Conservation (phyloP, 2,329 filamentous ascomycete genomes). For the Calonectria pteridis region DNA sequence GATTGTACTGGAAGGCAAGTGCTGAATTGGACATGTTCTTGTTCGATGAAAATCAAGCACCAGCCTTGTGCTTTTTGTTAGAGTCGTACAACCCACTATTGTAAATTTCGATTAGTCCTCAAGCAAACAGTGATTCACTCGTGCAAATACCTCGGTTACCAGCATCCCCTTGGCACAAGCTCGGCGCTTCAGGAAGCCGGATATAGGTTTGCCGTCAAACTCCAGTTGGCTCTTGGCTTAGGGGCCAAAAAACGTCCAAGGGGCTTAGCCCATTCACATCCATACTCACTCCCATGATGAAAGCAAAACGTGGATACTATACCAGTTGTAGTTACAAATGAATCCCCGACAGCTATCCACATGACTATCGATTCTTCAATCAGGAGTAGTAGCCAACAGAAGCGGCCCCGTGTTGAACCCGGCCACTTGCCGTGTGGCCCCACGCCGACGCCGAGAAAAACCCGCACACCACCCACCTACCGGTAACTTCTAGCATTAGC, state of each 20-base stretch:
- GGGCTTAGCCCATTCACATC: neutral
- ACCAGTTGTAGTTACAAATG: neutral
- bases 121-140: neutral
- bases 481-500: neutral
- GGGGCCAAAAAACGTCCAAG: neutral
- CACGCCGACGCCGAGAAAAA: slow-evolving; percentile 22
- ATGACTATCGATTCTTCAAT: neutral
- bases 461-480: neutral
- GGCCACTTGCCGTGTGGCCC: neutral
- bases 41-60: neutral
- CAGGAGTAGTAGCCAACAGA: neutral
- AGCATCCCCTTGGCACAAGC: neutral
- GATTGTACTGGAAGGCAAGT: neutral
- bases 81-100: neutral
- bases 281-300: neutral
- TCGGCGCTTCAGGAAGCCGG: neutral
- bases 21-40: neutral
- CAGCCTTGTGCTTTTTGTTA: neutral
- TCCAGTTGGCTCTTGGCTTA: neutral
- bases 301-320: neutral
- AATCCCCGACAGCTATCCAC: neutral
- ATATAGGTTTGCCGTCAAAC: neutral
- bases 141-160: neutral
- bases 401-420: neutral
- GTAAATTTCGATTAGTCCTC: neutral